Conservation (phyloP, 2,329 filamentous ascomycete genomes). For the Paramyrothecium roridum region DNA sequence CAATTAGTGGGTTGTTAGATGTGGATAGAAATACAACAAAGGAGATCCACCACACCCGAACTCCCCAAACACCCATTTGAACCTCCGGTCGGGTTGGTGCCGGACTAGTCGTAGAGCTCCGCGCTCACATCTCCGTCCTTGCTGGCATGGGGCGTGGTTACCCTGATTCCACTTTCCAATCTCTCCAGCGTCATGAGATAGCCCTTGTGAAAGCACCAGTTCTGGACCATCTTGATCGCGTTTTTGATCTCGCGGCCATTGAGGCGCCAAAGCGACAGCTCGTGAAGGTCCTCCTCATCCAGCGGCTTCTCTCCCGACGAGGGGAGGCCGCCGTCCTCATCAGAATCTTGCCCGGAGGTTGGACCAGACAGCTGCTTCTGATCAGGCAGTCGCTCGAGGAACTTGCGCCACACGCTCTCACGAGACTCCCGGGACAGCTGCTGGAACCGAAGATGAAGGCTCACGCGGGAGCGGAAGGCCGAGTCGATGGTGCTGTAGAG, state of each 20-base stretch:
- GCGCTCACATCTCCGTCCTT: constrained; percentile 27
- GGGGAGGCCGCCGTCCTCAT: constrained; percentile 2
- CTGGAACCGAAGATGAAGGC: constrained; percentile 43
- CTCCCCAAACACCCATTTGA: no score
- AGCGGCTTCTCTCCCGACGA: constrained; percentile 10
- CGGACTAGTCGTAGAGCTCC: constrained; percentile 23
- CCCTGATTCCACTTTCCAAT: constrained; percentile 41
- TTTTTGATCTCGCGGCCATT: constrained; percentile 47
- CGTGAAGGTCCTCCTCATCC: constrained; percentile 30
- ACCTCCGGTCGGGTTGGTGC: no score
- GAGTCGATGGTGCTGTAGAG: constrained; percentile 37
- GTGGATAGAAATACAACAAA: no score
- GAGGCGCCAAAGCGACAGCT: constrained; percentile 36
- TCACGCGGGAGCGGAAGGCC: constrained; percentile 44
- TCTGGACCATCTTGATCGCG: constrained; percentile 41
- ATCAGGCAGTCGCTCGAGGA: constrained; percentile 32
- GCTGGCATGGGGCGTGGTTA: constrained; percentile 38
- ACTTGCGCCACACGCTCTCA: constrained; percentile 42
- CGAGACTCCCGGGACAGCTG: constrained; percentile 34
- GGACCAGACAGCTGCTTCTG: constrained; percentile 2
- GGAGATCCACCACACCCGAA: no score
- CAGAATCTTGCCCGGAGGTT: not conserved
- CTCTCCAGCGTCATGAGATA: constrained; percentile 37
- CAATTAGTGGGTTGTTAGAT: no score
- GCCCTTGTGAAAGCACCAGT: constrained; percentile 41